Percentiles rank a stretch among this genome's conserved stretches.
Evolutionary conservation across 495 filamentous ascomycete species (phyloP).

Genomic region (Penicillium atrosanguineum): DNA sequence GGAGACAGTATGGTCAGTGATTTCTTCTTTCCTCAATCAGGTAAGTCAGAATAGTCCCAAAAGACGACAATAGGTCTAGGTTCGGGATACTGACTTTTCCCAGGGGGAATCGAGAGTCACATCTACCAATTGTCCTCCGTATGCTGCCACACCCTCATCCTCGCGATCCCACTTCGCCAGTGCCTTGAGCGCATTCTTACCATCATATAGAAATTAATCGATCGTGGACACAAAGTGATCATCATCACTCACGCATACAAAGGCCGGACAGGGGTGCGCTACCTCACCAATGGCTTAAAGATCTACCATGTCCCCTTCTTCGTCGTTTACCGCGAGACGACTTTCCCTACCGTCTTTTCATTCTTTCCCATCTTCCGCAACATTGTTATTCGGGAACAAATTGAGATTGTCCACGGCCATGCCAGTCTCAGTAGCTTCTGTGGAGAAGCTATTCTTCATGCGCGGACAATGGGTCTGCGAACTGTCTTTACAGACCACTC

Average conservation of each 20-base stretch:
- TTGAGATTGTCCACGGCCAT: constrained; percentile 97
- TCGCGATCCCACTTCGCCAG: background rate
- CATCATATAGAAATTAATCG: constrained; percentile 70
- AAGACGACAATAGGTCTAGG: too few relatives aligned
- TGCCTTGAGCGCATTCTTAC: constrained; percentile 14
- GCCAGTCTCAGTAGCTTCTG: constrained; percentile 87
- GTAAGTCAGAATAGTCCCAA: constrained; percentile 29
- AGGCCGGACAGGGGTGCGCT: constrained; percentile 88
- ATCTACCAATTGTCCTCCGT: constrained; percentile 92
- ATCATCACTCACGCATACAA: constrained; percentile 97
- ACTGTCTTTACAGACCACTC: constrained; percentile 98
- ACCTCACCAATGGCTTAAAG: constrained; percentile 96
- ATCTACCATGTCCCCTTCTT: constrained; percentile 97
- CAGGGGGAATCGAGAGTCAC: constrained; percentile 91
- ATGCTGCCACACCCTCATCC: constrained; percentile 12
- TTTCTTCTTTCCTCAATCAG: constrained; percentile 98
- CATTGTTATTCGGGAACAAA: constrained; percentile 87
- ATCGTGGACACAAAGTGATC: constrained; percentile 96
- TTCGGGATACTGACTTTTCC: constrained; percentile 13
- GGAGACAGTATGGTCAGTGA: constrained; percentile 85
- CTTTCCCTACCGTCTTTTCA: constrained; percentile 97
- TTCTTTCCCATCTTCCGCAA: constrained; percentile 97
- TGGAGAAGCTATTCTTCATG: constrained; percentile 93
- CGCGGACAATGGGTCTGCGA: constrained; percentile 89
- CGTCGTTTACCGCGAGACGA: constrained; percentile 89